A percentile compares a stretch with the other conserved stretches of the same genome.
Evolutionary conservation across 1,139 yeast species (phyloP).

Genomic region (Williopsis jadinii): DNA sequence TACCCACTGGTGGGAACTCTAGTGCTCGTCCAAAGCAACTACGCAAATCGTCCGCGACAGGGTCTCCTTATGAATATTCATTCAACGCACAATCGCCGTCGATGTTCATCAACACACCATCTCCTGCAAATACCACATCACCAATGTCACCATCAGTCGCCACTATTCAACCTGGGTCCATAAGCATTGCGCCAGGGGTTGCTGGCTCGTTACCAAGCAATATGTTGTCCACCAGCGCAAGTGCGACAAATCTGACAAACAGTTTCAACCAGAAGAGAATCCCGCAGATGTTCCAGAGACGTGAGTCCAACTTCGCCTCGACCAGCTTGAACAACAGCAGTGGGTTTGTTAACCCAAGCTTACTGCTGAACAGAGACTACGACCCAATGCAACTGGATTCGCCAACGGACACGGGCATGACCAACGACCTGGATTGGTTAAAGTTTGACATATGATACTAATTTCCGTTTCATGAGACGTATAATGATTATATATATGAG

Average conservation of each 20-base stretch:
- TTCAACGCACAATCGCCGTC: slow-evolving; percentile 7
- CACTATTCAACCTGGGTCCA: slow-evolving; percentile 1
- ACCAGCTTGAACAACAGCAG: background rate
- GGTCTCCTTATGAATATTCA: slow-evolving; percentile 16
- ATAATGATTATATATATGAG: slow-evolving; percentile 1
- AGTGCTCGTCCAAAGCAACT: slow-evolving; percentile 2
- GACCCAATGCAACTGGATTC: slow-evolving; percentile 11
- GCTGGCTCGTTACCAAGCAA: slow-evolving; percentile 15
- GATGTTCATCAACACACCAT: slow-evolving; percentile 14
- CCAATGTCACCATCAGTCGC: slow-evolving; percentile 19
- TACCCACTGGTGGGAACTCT: slow-evolving; percentile 8
- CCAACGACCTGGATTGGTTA: slow-evolving; percentile 22
- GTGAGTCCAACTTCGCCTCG: slow-evolving; percentile 4
- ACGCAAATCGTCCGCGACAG: slow-evolving; percentile 6
- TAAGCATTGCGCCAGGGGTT: background rate
- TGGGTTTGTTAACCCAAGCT: slow-evolving; percentile 10
- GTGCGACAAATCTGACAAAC: slow-evolving; percentile 21
- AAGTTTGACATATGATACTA: slow-evolving; percentile 20
- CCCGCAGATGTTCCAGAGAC: slow-evolving; percentile 19
- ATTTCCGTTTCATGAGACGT: background rate
- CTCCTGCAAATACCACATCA: slow-evolving; percentile 20
- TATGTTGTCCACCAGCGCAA: slow-evolving; percentile 10
- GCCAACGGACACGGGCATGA: slow-evolving; percentile 10
- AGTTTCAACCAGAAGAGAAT: slow-evolving; percentile 22
- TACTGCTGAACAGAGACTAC: slow-evolving; percentile 9